Percentiles rank a stretch among this genome's conserved stretches.
These are phyloP conservation scores for Dacryopinax spathularia DNA, from an alignment of 768 basidiomycete species.

Conservation along the genomic window DNA sequence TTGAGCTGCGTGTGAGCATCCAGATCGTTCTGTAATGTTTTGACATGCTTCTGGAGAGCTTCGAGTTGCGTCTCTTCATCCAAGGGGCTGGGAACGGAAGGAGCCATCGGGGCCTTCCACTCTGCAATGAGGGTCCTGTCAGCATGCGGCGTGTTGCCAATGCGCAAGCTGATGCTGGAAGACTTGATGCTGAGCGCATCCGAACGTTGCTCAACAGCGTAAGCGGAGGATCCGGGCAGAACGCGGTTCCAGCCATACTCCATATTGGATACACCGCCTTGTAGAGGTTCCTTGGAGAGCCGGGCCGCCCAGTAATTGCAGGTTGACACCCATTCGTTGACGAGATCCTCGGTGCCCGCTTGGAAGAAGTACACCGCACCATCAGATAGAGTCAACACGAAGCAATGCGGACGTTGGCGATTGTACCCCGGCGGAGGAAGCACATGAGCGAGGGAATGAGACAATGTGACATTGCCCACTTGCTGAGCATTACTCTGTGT, in stretches of 20 bases:
- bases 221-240: slow-evolving; percentile 24
- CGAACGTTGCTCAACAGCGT: slow-evolving; percentile 34
- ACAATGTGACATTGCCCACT: slow-evolving; percentile 68
- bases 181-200: slow-evolving; percentile 62
- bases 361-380: slow-evolving; percentile 97
- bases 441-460: slow-evolving; percentile 77
- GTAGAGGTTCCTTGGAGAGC: slow-evolving; percentile 84
- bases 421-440: slow-evolving; percentile 88
- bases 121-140: slow-evolving; percentile 75
- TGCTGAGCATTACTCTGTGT: slow-evolving; percentile 67
- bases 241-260: slow-evolving; percentile 96
- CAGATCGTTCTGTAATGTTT: slow-evolving; percentile 59
- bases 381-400: slow-evolving; percentile 77
- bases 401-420: slow-evolving; percentile 79
- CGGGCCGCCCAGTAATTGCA: slow-evolving; percentile 99
- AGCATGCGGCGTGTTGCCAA: slow-evolving; percentile 59
- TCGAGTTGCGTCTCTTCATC: slow-evolving; percentile 92
- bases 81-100: slow-evolving; percentile 66
- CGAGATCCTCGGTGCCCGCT: slow-evolving; percentile 95
- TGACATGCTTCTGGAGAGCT: slow-evolving; percentile 68
- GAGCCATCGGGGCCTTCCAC: slow-evolving; percentile 84
- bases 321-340: slow-evolving; percentile 95
- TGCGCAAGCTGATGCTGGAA: slow-evolving; percentile 54
- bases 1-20: slow-evolving; percentile 71
- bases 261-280: slow-evolving; percentile 97